Evolutionary conservation across 1,139 yeast genomes (phyloP).

Genomic region (Magnusiomyces ingens): DNA sequence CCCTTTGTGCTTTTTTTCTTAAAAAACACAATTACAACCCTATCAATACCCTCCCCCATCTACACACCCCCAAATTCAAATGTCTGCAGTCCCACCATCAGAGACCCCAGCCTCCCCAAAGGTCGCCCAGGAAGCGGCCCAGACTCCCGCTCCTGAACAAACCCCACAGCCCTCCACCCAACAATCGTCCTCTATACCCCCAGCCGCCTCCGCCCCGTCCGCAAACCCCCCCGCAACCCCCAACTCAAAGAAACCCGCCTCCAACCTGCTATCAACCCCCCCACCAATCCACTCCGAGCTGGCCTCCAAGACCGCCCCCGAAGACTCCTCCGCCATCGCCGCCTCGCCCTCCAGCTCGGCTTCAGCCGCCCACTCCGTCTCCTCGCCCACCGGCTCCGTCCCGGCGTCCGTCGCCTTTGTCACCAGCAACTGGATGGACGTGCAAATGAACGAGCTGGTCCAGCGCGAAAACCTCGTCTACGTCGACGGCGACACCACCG

Average conservation of each 20-base stretch:
- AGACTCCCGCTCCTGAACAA: conserved; percentile 15
- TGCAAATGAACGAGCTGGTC: conserved; percentile 63
- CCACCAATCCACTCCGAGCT: conserved; percentile 43
- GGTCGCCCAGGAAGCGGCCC: conserved; percentile 11
- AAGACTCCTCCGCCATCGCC: neutral
- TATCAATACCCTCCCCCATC: too few species aligned
- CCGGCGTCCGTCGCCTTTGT: conserved; percentile 19
- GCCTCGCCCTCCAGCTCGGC: conserved; percentile 19
- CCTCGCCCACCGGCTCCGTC: conserved; percentile 18
- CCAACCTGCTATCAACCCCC: conserved; percentile 75
- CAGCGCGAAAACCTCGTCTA: conserved; percentile 71
- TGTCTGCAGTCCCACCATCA: neutral
- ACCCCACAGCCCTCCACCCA: conserved; percentile 47
- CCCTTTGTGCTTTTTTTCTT: neutral
- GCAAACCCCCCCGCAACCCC: neutral
- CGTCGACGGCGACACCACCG: conserved; percentile 58
- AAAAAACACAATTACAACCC: neutral
- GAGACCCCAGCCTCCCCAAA: neutral
- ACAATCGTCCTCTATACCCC: conserved; percentile 76
- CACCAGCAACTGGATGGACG: conserved; percentile 62
- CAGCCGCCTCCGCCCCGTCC: conserved; percentile 21
- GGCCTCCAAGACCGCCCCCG: conserved; percentile 7
- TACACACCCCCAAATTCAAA: neutral
- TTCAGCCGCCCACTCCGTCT: conserved; percentile 9
- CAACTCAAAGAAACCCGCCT: conserved; percentile 27